phyloP scores from a whole-genome alignment of 1,139 yeast species.

The Magnusiomyces suaveolens region DNA sequence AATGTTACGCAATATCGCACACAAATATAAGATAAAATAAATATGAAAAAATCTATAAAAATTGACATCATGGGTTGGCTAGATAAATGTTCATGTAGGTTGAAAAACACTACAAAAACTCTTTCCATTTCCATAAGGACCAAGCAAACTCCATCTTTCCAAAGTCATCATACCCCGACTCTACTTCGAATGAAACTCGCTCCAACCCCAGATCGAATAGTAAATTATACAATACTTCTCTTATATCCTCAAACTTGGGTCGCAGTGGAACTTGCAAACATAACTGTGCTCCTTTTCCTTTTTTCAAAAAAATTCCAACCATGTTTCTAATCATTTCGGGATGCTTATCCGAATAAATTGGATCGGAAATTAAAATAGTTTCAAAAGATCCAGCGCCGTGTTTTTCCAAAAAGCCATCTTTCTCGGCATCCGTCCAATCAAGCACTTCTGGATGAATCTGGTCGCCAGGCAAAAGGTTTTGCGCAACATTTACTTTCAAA shows the following conservation, averaged over 20 bases:
- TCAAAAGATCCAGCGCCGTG: slow-evolving; percentile 33
- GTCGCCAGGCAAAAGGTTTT: slow-evolving; percentile 37
- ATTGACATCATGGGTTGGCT: no score
- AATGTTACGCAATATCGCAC: no score
- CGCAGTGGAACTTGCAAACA: slow-evolving; percentile 71
- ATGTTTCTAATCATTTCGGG: slow-evolving; percentile 63
- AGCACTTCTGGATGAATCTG: slow-evolving; percentile 41
- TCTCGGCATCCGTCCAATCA: slow-evolving; percentile 64
- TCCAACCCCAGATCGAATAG: slow-evolving; percentile 30
- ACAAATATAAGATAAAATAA: no score
- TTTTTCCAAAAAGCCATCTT: slow-evolving; percentile 28
- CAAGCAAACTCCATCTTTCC: slow-evolving; percentile 53
- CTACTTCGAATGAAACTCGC: slow-evolving; percentile 32
- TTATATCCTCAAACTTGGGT: slow-evolving; percentile 51
- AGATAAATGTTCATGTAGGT: no score
- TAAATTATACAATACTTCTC: slow-evolving; percentile 50
- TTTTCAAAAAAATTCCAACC: slow-evolving; percentile 37
- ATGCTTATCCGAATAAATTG: slow-evolving; percentile 74
- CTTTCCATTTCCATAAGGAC: slow-evolving; percentile 26
- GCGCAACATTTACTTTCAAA: slow-evolving; percentile 44
- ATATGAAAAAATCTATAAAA: no score
- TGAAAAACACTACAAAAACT: neutral
- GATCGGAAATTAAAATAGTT: slow-evolving; percentile 71
- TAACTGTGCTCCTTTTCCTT: slow-evolving; percentile 30
- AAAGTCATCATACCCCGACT: slow-evolving; percentile 76